Evolutionary conservation across 2,329 filamentous ascomycete genomes (phyloP).

Genomic region (Metarhizium humberi): DNA sequence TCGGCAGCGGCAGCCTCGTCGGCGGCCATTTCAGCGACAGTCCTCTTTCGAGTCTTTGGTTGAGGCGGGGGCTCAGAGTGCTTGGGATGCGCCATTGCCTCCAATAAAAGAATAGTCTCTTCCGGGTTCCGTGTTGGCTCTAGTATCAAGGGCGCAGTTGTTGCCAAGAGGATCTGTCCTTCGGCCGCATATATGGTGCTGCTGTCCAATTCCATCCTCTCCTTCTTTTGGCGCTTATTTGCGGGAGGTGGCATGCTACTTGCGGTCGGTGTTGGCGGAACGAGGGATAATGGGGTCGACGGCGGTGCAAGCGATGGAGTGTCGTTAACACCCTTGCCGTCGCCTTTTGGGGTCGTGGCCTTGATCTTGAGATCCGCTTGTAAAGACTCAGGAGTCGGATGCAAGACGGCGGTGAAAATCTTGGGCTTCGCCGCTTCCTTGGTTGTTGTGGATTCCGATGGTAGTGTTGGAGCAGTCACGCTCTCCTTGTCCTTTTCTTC

Average conservation of each 20-base stretch:
- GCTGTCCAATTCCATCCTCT: slow-evolving; percentile 67
- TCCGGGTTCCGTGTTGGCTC: slow-evolving; percentile 62
- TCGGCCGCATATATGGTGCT: slow-evolving; percentile 67
- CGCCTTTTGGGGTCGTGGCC: slow-evolving; percentile 55
- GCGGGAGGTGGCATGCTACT: slow-evolving; percentile 49
- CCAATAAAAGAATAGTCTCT: slow-evolving; percentile 63
- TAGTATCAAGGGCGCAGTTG: slow-evolving; percentile 65
- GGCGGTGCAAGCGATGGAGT: slow-evolving; percentile 46
- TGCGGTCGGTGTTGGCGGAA: slow-evolving; percentile 54
- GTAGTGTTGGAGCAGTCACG: slow-evolving; percentile 41
- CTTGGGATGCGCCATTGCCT: slow-evolving; percentile 64
- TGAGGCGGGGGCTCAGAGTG: slow-evolving; percentile 69
- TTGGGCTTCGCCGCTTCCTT: slow-evolving; percentile 43
- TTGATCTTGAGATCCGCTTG: slow-evolving; percentile 70
- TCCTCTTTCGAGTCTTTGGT: slow-evolving; percentile 86
- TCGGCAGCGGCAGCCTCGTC: slow-evolving; percentile 88
- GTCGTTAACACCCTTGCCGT: slow-evolving; percentile 21
- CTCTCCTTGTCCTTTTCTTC: slow-evolving; percentile 48
- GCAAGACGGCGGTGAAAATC: slow-evolving; percentile 71
- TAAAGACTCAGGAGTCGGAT: slow-evolving; percentile 69
- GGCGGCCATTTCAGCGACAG: slow-evolving; percentile 86
- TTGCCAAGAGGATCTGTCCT: slow-evolving; percentile 63
- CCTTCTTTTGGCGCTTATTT: slow-evolving; percentile 62
- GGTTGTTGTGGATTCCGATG: slow-evolving; percentile 29
- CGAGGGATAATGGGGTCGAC: slow-evolving; percentile 53